Conservation (phyloP, 2,329 filamentous ascomycete genomes). For the Penicillium hesseltinei region DNA sequence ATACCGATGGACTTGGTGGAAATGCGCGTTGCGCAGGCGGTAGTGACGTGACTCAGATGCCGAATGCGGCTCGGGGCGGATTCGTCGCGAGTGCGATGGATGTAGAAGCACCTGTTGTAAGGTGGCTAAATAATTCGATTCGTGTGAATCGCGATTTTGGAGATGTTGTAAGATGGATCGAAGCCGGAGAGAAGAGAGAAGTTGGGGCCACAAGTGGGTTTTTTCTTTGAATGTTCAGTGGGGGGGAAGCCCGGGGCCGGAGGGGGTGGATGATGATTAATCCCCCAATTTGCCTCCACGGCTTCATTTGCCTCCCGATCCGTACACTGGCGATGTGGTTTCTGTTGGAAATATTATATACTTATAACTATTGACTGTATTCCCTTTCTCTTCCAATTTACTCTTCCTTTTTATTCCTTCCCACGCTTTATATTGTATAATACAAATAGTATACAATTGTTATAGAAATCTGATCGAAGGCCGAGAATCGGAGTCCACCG, state of each 20-base stretch:
- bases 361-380: background rate
- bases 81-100: slow-evolving; percentile 3
- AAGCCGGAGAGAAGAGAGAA: slow-evolving; percentile 1
- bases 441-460: background rate
- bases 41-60: slow-evolving; percentile 16
- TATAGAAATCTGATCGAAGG: background rate
- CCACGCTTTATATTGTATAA: background rate
- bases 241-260: slow-evolving; percentile 7
- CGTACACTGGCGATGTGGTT: background rate
- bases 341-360: background rate
- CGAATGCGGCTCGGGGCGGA: slow-evolving; percentile 20
- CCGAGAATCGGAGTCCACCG: slow-evolving; percentile 9
- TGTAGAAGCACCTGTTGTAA: background rate
- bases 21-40: slow-evolving; percentile 12
- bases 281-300: slow-evolving; percentile 4
- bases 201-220: slow-evolving; percentile 18
- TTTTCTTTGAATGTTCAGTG: slow-evolving; percentile 16
- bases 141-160: background rate
- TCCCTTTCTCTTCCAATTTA: background rate
- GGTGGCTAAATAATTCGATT: background rate
- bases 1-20: slow-evolving; percentile 4
- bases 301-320: background rate
- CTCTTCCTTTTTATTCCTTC: background rate
- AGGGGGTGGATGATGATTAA: slow-evolving; percentile 23
- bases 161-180: background rate